Conservation (phyloP, 2,329 filamentous ascomycete species). For the Ambrosiella beaveri region DNA sequence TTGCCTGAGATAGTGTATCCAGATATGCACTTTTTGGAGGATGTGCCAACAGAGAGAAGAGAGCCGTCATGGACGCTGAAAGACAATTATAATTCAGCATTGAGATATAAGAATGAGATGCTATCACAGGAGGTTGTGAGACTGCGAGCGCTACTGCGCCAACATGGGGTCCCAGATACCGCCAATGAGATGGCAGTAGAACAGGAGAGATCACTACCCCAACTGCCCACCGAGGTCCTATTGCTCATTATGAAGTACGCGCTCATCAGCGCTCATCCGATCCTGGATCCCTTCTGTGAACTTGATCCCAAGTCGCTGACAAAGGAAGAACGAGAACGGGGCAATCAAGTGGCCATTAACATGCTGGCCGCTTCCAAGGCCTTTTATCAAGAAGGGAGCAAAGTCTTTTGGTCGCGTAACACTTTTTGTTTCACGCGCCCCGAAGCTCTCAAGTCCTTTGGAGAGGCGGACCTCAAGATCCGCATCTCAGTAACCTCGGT, state of each 20-base stretch:
- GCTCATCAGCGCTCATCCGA: constrained; percentile 30
- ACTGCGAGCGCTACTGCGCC: not conserved
- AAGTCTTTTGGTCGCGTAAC: constrained; percentile 34
- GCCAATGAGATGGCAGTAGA: not conserved
- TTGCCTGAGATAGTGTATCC: not conserved
- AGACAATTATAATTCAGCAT: not conserved
- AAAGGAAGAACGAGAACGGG: constrained; percentile 25
- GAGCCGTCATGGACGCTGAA: not conserved
- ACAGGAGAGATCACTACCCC: constrained; percentile 17
- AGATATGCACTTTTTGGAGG: no score
- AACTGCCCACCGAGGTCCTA: constrained; percentile 35
- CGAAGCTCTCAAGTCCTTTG: constrained; percentile 31
- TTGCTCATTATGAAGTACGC: constrained; percentile 34
- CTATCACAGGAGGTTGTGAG: not conserved
- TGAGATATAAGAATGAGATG: not conserved
- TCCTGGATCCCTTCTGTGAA: constrained; percentile 36
- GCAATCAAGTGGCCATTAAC: constrained; percentile 34
- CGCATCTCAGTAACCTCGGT: constrained; percentile 29
- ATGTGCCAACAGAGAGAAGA: not conserved
- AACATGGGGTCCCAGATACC: not conserved
- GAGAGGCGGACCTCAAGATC: constrained; percentile 25
- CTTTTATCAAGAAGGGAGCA: constrained; percentile 31
- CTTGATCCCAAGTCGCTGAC: constrained; percentile 27
- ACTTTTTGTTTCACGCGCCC: constrained; percentile 37
- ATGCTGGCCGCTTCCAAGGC: constrained; percentile 35